Evolutionary conservation across 2,329 filamentous ascomycete species (phyloP).

Genomic region (Claviceps monticola): DNA sequence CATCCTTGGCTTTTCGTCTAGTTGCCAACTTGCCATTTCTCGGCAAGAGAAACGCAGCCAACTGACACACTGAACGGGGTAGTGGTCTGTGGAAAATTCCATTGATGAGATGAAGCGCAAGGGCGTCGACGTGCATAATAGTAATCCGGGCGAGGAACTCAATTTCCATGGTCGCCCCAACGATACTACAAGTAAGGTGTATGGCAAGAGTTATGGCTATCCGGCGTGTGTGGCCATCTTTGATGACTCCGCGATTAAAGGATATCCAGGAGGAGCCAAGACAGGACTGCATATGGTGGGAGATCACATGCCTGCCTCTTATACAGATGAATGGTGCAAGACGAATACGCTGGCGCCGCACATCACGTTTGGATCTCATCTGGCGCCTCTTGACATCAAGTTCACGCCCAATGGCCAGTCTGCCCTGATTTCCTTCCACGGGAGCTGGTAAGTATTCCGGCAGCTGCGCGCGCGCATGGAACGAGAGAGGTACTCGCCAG

Average conservation of each 20-base stretch:
- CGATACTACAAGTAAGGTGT: constrained; percentile 9
- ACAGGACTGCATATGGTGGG: constrained; percentile 13
- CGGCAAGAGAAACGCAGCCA: too few relatives aligned
- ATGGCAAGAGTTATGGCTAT: constrained; percentile 45
- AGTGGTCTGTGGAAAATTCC: constrained; percentile 50
- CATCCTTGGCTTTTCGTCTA: too few relatives aligned
- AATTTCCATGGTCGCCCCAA: constrained; percentile 51
- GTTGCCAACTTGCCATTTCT: too few relatives aligned
- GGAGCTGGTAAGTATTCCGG: constrained; percentile 31
- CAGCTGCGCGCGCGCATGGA: background rate
- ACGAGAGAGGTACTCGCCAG: background rate
- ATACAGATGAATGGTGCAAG: constrained; percentile 12
- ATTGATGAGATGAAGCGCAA: constrained; percentile 44
- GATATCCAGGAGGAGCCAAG: constrained; percentile 18
- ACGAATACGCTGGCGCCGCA: constrained; percentile 10
- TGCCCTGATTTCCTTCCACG: constrained; percentile 50
- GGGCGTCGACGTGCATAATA: constrained; percentile 43
- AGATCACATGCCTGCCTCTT: constrained; percentile 9
- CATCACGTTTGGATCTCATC: constrained; percentile 31
- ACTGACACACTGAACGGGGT: background rate
- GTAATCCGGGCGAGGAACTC: constrained; percentile 59
- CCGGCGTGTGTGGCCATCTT: constrained; percentile 49
- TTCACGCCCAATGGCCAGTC: constrained; percentile 40
- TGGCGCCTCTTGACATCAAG: constrained; percentile 50
- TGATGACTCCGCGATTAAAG: constrained; percentile 20